Evolutionary conservation across 2,329 filamentous ascomycete species (phyloP).

Genomic region (Ceratocystis diversiconidia): DNA sequence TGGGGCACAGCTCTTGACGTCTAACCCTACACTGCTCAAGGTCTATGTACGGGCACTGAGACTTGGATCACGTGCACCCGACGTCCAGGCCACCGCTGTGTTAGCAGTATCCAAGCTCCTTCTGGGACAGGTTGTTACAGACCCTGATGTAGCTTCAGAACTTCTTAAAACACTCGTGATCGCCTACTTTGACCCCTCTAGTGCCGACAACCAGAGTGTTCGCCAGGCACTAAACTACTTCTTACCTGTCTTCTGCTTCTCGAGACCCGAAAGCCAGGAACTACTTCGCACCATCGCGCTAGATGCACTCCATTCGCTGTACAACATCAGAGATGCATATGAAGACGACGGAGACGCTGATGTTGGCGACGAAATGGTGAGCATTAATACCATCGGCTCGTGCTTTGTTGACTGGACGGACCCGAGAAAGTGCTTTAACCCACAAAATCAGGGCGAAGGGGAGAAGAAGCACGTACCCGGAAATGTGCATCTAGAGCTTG

Average conservation of each 20-base stretch:
- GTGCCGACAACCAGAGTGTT: slow-evolving; percentile 63
- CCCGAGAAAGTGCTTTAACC: slow-evolving; percentile 59
- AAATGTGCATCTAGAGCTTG: slow-evolving; percentile 68
- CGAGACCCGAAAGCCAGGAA: slow-evolving; percentile 64
- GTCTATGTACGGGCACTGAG: slow-evolving; percentile 74
- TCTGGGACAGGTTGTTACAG: slow-evolving; percentile 62
- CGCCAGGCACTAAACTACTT: slow-evolving; percentile 86
- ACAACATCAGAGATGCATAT: slow-evolving; percentile 55
- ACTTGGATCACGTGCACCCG: slow-evolving; percentile 50
- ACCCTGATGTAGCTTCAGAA: slow-evolving; percentile 50
- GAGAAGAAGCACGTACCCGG: slow-evolving; percentile 54
- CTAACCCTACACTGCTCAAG: slow-evolving; percentile 59
- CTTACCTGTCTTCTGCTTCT: slow-evolving; percentile 86
- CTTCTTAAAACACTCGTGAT: slow-evolving; percentile 75
- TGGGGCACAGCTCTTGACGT: slow-evolving; percentile 58
- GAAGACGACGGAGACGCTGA: slow-evolving; percentile 67
- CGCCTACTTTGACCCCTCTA: slow-evolving; percentile 80
- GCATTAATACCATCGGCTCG: slow-evolving; percentile 60
- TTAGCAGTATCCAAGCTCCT: slow-evolving; percentile 76
- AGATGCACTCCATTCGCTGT: slow-evolving; percentile 59
- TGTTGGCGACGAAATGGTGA: slow-evolving; percentile 63
- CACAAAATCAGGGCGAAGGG: slow-evolving; percentile 34
- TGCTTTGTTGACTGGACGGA: slow-evolving; percentile 93
- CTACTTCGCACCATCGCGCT: slow-evolving; percentile 64
- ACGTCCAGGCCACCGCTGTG: slow-evolving; percentile 69